These are phyloP conservation scores for Suzukiozyma palmioleophila DNA, from an alignment of 1,139 yeast genomes.

Conservation along the genomic window DNA sequence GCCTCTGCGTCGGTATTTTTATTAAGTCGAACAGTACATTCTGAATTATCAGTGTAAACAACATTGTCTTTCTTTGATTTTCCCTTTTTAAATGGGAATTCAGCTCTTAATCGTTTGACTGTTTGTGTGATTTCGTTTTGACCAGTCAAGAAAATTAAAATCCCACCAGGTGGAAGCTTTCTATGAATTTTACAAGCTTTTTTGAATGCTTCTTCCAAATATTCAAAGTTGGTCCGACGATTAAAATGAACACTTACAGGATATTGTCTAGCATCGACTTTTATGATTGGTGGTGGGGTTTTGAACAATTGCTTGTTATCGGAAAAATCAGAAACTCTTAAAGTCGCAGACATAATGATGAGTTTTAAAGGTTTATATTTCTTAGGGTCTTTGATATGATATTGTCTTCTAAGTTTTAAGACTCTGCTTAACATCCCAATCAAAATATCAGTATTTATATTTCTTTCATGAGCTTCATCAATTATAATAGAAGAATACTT, in stretches of 20 bases:
- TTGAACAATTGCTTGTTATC: conserved; percentile 70
- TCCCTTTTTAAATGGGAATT: conserved; percentile 57
- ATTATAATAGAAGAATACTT: conserved; percentile 85
- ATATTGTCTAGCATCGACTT: conserved; percentile 91
- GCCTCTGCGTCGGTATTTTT: conserved; percentile 73
- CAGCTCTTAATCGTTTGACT: conserved; percentile 63
- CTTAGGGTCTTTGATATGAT: conserved; percentile 43
- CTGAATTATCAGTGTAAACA: conserved; percentile 22
- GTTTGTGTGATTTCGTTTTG: conserved; percentile 82
- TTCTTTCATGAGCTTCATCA: conserved; percentile 98
- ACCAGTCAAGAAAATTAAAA: conserved; percentile 87
- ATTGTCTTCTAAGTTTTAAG: conserved; percentile 65
- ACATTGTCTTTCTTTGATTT: conserved; percentile 11
- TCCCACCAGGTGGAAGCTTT: conserved; percentile 89
- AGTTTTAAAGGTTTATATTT: conserved; percentile 59
- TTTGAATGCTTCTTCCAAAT: conserved; percentile 80
- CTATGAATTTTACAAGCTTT: conserved; percentile 86
- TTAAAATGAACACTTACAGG: conserved; percentile 94
- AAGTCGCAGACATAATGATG: conserved; percentile 91
- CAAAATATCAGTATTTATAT: conserved; percentile 89
- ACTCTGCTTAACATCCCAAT: conserved; percentile 93
- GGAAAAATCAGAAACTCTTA: conserved; percentile 88
- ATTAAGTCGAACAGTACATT: conserved; percentile 44
- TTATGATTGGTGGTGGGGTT: conserved; percentile 82
- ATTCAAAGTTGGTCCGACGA: conserved; percentile 70